Evolutionary conservation across 805 yeast species (phyloP).

Genomic region (Hanseniaspora singularis): DNA sequence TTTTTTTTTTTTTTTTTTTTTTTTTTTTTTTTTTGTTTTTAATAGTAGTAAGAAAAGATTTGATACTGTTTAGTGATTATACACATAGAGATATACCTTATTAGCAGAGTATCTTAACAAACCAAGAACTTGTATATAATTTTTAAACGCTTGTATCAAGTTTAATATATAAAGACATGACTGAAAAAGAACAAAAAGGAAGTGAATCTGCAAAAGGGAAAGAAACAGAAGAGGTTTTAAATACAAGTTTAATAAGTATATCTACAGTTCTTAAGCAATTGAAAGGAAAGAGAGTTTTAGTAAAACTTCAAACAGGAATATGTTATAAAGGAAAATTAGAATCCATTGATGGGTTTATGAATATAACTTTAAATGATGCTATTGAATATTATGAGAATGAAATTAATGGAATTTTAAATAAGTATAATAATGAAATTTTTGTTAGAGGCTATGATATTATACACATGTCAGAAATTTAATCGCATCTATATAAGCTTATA

Average conservation of each 20-base stretch:
- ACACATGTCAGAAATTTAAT: conserved; percentile 26
- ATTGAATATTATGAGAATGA: conserved; percentile 40
- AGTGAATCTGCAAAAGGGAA: not conserved
- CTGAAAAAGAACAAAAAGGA: not conserved
- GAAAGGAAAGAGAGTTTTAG: conserved; percentile 67
- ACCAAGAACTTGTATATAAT: too few relatives aligned
- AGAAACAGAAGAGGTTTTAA: conserved; percentile 2
- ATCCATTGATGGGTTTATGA: conserved; percentile 95
- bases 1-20: not conserved
- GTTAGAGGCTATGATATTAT: conserved; percentile 30
- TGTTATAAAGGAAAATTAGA: conserved; percentile 67
- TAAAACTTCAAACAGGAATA: conserved; percentile 76
- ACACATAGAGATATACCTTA: too few relatives aligned
- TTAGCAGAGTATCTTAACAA: too few relatives aligned
- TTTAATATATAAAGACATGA: not conserved
- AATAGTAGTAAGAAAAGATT: too few relatives aligned
- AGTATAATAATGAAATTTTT: conserved; percentile 27
- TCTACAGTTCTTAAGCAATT: conserved; percentile 70
- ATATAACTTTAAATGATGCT: conserved; percentile 72
- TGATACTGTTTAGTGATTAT: too few relatives aligned
- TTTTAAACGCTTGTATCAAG: too few relatives aligned
- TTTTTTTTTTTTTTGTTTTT: not conserved
- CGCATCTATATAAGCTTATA: too few relatives aligned
- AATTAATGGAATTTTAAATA: conserved; percentile 25
- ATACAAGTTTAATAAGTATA: conserved; percentile 37